Evolutionary conservation across 345 rosid species (phyloP).

Genomic region (Arabidopsis arenosa): DNA sequence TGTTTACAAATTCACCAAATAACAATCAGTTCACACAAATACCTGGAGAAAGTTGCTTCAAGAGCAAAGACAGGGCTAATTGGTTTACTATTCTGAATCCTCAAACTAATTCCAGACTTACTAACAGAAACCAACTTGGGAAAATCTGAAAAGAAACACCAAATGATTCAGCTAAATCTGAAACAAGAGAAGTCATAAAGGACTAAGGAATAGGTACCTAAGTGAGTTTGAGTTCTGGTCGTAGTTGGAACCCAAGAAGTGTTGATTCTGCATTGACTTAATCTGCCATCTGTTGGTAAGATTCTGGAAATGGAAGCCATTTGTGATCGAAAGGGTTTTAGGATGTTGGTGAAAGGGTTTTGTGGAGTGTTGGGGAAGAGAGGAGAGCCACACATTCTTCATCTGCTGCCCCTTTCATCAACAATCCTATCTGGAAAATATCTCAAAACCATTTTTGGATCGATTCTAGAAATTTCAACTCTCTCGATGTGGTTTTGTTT

Average conservation of each 20-base stretch:
- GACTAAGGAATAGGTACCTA: constrained; percentile 48
- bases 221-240: constrained; percentile 46
- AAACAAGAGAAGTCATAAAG: background rate
- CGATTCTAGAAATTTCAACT: background rate
- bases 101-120: constrained; percentile 47
- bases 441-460: constrained; percentile 9
- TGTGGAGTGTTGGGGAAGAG: constrained; percentile 9
- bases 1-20: background rate
- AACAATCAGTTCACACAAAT: background rate
- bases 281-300: constrained; percentile 54
- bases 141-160: constrained; percentile 48
- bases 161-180: constrained; percentile 10
- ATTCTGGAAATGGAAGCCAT: constrained; percentile 82
- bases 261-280: constrained; percentile 42
- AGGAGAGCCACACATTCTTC: constrained; percentile 39
- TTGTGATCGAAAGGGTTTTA: constrained; percentile 22
- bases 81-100: constrained; percentile 45
- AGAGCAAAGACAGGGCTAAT: constrained; percentile 49
- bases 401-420: background rate
- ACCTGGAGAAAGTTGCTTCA: constrained; percentile 58
- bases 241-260: constrained; percentile 40
- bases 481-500: background rate
- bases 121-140: constrained; percentile 44
- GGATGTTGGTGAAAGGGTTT: constrained; percentile 28
- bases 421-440: constrained; percentile 35